Base-by-base conservation (phyloP, 2,329 filamentous ascomycete species). In the Achaetomium macrosporum region DNA sequence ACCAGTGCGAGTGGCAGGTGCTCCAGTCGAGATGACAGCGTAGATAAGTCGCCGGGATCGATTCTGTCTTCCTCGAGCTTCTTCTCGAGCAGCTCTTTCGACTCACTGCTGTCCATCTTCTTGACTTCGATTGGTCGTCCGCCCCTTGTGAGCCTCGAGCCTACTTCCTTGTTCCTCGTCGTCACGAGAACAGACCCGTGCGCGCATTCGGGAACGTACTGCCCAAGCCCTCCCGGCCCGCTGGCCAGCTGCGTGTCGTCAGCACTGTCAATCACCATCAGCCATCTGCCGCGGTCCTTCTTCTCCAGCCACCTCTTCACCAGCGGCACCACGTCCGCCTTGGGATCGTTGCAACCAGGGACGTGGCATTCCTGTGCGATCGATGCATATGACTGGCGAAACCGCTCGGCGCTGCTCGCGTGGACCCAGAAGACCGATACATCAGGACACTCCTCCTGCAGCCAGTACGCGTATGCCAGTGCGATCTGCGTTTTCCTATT, bases 351-450 rank as follows among this genome's bases (percentile, higher is more conserved):
- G 30, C 56, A 42, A 9, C 63, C 62, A 1, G 64, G 60, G 6
- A 47, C 59, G 1, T 57, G 33, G 37, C 61, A 66, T 47, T 63
- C 54, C 37, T 62, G 41, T 2, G 66, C 65, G 31, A 68, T 64
- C 0, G 44, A 59, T 29, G 53, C 39, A 40, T 59, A 69, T 5
- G 61, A 49, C 51, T 66, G 53, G 3, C 59, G 61, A 44, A 69
- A 68, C 3, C 62, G 64, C 12, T 66, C 60, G 0, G 52, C 36
- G 50, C 54, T 69, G 54, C 63, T 67, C 0, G 64, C 68, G 43
- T 68, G 63, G 15, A 70, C 60, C 68, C 67, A 70, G 45, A 68
- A 69, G 0, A 70, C 49, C 0, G 66, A 68, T 5, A 60, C 48
- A 1, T 65, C 61, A 2, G 58, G 58, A 11, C 36, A 44, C 11